phyloP scores from a whole-genome alignment of 2,329 filamentous ascomycete species.

The Nemania sp. region DNA sequence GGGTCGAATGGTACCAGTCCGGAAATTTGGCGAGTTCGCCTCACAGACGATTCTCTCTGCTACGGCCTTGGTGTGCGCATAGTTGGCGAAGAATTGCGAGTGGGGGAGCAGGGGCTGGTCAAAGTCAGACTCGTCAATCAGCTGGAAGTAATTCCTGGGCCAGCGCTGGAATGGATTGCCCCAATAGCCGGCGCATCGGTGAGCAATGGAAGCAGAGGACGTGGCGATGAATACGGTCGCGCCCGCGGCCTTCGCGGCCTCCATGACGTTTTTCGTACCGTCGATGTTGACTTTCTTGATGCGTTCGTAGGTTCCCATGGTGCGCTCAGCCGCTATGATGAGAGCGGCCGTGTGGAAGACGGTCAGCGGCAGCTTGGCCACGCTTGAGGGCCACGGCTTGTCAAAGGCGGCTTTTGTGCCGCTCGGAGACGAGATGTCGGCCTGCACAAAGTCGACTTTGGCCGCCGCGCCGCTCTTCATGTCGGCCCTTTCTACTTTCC shows the following conservation, averaged over 20 bases:
- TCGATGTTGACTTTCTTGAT: conserved; percentile 51
- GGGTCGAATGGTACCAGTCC: conserved; percentile 59
- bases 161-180: conserved; percentile 46
- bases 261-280: conserved; percentile 51
- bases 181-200: conserved; percentile 45
- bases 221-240: conserved; percentile 53
- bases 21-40: conserved; percentile 44
- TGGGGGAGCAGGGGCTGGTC: conserved; percentile 44
- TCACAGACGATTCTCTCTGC: conserved; percentile 50
- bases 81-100: conserved; percentile 50
- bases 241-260: conserved; percentile 46
- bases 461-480: conserved; percentile 44
- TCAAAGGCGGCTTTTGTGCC: conserved; percentile 48
- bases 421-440: conserved; percentile 49
- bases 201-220: conserved; percentile 50
- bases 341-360: conserved; percentile 56
- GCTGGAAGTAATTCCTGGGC: conserved; percentile 47
- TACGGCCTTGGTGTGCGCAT: conserved; percentile 52
- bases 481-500: conserved; percentile 44
- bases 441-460: conserved; percentile 47
- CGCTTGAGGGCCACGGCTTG: conserved; percentile 47
- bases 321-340: conserved; percentile 51
- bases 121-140: conserved; percentile 48
- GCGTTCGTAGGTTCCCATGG: conserved; percentile 44
- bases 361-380: conserved; percentile 50